These are phyloP conservation scores for Dissophora ornata DNA, from an alignment of 192 early-diverging fungal genomes.

Conservation along the genomic window DNA sequence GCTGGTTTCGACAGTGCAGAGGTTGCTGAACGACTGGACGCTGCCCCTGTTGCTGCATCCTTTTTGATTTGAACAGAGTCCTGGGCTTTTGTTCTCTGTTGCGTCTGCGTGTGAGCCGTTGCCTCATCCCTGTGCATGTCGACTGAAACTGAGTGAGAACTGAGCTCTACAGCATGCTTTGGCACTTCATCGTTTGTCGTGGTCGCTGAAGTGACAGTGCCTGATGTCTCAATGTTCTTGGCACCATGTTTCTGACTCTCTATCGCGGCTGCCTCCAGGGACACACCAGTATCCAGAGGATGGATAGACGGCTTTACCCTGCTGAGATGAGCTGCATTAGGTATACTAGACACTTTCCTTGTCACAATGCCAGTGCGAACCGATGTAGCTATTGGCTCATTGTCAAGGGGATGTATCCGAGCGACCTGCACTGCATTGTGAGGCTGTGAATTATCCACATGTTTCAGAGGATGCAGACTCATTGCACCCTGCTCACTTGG, in stretches of 20 bases:
- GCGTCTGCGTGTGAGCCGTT: not conserved
- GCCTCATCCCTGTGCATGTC: not conserved
- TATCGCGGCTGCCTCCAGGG: not conserved
- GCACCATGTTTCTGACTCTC: too few species aligned
- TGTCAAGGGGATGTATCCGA: conserved; percentile 41
- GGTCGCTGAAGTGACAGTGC: too few species aligned
- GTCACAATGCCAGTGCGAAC: not conserved
- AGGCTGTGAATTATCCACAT: not conserved
- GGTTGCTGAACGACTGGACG: not conserved
- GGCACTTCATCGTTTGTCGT: too few species aligned
- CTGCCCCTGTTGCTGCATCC: not conserved
- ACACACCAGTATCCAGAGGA: conserved; percentile 21
- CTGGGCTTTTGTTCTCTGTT: not conserved
- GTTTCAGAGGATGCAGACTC: not conserved
- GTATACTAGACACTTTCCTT: conserved; percentile 7
- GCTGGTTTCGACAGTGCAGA: conserved; percentile 7
- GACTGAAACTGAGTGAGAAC: not conserved
- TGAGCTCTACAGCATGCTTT: too few species aligned
- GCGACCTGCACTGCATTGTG: not conserved
- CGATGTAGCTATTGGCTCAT: conserved; percentile 1
- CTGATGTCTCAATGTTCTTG: too few species aligned
- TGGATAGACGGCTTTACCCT: conserved; percentile 26
- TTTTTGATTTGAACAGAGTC: not conserved
- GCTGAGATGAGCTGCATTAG: not conserved
- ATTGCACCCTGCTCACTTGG: not conserved